These are phyloP conservation scores for Mycotypha africana DNA, from an alignment of 371 early-diverging fungal species.

Conservation along the genomic window DNA sequence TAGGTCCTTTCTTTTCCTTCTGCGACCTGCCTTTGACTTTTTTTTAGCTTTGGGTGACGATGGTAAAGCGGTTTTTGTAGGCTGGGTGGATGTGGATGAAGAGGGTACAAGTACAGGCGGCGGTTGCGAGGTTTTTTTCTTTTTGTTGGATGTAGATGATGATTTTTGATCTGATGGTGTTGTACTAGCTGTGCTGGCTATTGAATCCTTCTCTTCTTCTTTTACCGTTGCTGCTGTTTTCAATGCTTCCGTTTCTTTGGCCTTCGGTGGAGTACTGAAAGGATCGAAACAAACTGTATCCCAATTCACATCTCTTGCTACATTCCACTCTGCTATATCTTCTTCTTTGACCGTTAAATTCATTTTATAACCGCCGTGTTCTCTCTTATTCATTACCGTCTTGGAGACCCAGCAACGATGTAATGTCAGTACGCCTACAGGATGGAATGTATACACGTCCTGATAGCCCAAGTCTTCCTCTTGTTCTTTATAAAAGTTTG, in stretches of 20 bases:
- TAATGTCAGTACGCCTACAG: slow-evolving; percentile 49
- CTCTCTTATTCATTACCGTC: slow-evolving; percentile 41
- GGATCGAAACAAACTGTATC: slow-evolving; percentile 26
- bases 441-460: slow-evolving; percentile 58
- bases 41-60: neutral
- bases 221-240: too few species aligned
- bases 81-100: neutral
- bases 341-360: slow-evolving; percentile 50
- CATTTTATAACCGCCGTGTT: slow-evolving; percentile 41
- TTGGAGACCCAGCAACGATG: slow-evolving; percentile 59
- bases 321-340: slow-evolving; percentile 57
- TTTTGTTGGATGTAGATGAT: slow-evolving; percentile 2
- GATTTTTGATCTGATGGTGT: neutral
- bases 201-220: neutral
- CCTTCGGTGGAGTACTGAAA: too few species aligned
- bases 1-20: slow-evolving; percentile 1
- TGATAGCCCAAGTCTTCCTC: slow-evolving; percentile 40
- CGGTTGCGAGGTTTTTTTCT: neutral
- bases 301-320: slow-evolving; percentile 50
- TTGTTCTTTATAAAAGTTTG: too few species aligned
- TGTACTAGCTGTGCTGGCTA: too few species aligned
- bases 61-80: too few species aligned
- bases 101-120: too few species aligned
- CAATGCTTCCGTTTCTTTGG: neutral
- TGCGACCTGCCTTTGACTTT: too few species aligned